phyloP scores from a whole-genome alignment of 75 land plant genomes.

The Pinus albicaulis region DNA sequence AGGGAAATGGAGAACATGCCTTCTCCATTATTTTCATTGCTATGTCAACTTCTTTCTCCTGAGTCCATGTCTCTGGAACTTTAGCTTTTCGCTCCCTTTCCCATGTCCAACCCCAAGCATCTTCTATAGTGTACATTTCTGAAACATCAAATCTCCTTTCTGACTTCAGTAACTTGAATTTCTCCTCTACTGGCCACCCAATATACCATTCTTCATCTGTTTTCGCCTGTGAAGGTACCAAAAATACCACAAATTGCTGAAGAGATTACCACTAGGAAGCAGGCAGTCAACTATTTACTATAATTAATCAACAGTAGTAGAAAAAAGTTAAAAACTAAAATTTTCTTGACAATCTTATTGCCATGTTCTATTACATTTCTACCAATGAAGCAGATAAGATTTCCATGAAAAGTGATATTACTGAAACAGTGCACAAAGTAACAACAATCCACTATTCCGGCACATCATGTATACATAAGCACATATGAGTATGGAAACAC shows the following conservation, averaged over 20 bases:
- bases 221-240: conserved; percentile 11
- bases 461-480: not conserved
- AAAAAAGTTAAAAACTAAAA: not conserved
- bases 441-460: not conserved
- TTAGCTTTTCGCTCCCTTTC: conserved; percentile 63
- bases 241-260: not conserved
- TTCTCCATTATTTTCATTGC: conserved; percentile 86
- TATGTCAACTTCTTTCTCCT: conserved; percentile 93
- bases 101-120: conserved; percentile 99
- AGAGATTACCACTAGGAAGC: not conserved
- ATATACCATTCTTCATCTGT: conserved; percentile 25
- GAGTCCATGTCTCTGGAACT: conserved; percentile 82
- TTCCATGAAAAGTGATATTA: conserved; percentile 1
- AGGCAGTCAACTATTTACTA: not conserved
- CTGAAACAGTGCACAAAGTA: not conserved
- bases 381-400: not conserved
- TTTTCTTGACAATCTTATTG: not conserved
- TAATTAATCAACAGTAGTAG: not conserved
- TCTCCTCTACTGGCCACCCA: conserved; percentile 26
- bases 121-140: conserved; percentile 91
- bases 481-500: not conserved
- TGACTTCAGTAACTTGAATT: conserved; percentile 16
- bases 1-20: conserved; percentile 32
- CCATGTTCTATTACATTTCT: not conserved
- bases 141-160: conserved; percentile 61